Evolutionary conservation across 2,329 filamentous ascomycete genomes (phyloP), one percentile per base, ranked within the genome.

Genomic region (Diaporthe citri): DNA sequence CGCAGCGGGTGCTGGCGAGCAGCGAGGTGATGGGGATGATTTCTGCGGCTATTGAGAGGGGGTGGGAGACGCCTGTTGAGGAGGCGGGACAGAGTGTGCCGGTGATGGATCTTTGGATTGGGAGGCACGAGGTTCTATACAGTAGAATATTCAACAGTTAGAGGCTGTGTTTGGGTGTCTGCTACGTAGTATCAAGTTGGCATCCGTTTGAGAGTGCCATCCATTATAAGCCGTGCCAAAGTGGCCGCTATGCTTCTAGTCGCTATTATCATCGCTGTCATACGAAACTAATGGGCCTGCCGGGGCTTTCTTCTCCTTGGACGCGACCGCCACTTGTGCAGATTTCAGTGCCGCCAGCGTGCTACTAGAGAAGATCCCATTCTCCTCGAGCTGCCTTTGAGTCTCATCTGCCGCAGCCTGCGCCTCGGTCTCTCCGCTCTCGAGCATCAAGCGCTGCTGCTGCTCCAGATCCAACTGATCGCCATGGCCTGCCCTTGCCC

Each of bases 121-220:
- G 94, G 4, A 88, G 94, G 81, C 94, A 97, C 82, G 94, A 97
- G 87, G 86, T 95, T 81, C 82, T 97, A 77, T 97, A 97, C 83
- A 96, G 94, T 75, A 90, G 94, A 79, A 96, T 97, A 72, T 97
- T 97, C 81, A 97, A 97, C 84, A 96, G 94, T 79, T 96, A 80
- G 36, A 76, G 80, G 78, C 78, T 41, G 46, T 25, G 60, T 17
- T 8, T 17, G 59, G 51, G 34, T 73, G 34, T 46, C 52, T 72
- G 51, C 64, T 57, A 64, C 20, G 34, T 64, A 25, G 62, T 52
- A 48, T 52, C 70, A 34, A 41, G 28, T 60, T 60, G 31, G 20
- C 4, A 59, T 43, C 48, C 52, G 1, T 59, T 71, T 15, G 48
- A 25, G 43, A 22, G 9, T 48, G 17, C 55, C 43, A 39, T 46